Evolutionary conservation across 2,329 filamentous ascomycete species (phyloP), one percentile per base, ranked within the genome.

Genomic region (Emericellopsis atlantica): DNA sequence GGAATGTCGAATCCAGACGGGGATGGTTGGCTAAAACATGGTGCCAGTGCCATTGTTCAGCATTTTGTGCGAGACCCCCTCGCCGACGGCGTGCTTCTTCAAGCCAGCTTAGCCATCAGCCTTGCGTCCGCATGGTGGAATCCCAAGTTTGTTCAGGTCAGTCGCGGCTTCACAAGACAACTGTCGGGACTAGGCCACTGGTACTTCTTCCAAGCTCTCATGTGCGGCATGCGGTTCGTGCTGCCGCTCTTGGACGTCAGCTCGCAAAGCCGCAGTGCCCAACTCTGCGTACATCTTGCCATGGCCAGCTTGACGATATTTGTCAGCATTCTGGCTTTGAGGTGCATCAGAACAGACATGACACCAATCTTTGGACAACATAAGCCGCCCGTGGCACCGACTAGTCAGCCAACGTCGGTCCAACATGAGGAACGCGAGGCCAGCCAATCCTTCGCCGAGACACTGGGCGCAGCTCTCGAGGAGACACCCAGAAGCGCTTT

Each of bases 71-170:
- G 37, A n/a, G 44, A 58, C 11, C 49, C 75, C 6, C 72, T 70
- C 9, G 51, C 49, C 0, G 48, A 60, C 1, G 60, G 64, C 4
- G 49, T 52, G 6, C 49, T 74, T 36, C 61, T 72, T 26, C 62
- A 62, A 40, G 65, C 66, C 51, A 65, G 71, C 16, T 57, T 80
- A 16, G 49, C 59, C 40, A 58, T 69, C 11, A 71, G 70, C 31
- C 47, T 76, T 3, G 49, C 70, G 15, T 70, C 76, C 4, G 58
- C 71, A 11, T 81, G 76, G 70, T 85, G 81, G 81, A 85, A 84
- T 46, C 79, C 79, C 0, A 72, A 71, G 44, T 74, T 84, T 47
- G 68, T 74, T 29, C 67, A 79, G 49, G 72, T 70, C 4, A 64
- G 67, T 29, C 66, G 72, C n/a, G 79, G 75, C 41, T 81, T 72